phyloP scores from a whole-genome alignment of 306 rosid genomes.

The Trifolium subterraneum region DNA sequence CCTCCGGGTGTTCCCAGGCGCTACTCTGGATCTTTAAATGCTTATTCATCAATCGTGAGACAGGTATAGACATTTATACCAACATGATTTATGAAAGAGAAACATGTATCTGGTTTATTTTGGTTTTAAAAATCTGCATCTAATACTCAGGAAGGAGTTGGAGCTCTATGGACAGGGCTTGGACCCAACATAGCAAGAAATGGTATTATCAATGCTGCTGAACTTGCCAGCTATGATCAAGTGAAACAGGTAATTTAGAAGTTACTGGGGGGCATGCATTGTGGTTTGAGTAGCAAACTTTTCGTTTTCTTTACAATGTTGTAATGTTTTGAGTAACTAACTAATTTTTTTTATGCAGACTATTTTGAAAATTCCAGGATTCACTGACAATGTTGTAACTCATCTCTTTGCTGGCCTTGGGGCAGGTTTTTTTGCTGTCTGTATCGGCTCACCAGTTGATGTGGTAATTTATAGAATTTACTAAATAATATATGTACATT shows the following conservation, averaged over 20 bases:
- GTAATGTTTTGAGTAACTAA: slow-evolving; percentile 7
- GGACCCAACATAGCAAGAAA: slow-evolving; percentile 98
- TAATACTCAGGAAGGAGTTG: slow-evolving; percentile 76
- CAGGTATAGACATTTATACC: slow-evolving; percentile 62
- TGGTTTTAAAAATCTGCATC: slow-evolving; percentile 27
- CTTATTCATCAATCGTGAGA: slow-evolving; percentile 86
- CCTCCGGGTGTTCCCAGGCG: slow-evolving; percentile 95
- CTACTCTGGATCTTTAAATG: slow-evolving; percentile 91
- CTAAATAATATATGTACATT: too few species aligned
- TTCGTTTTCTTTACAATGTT: slow-evolving; percentile 1
- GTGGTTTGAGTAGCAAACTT: neutral
- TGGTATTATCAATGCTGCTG: slow-evolving; percentile 96
- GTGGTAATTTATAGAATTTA: slow-evolving; percentile 65
- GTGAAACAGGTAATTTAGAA: slow-evolving; percentile 73
- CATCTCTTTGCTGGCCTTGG: slow-evolving; percentile 96
- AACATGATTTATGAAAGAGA: slow-evolving; percentile 16
- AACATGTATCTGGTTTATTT: slow-evolving; percentile 2
- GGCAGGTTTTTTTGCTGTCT: slow-evolving; percentile 96
- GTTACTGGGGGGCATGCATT: slow-evolving; percentile 19
- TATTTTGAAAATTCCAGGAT: slow-evolving; percentile 95
- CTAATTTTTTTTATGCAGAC: slow-evolving; percentile 60
- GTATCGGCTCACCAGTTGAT: slow-evolving; percentile 98
- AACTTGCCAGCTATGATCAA: slow-evolving; percentile 97
- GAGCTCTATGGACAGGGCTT: slow-evolving; percentile 94
- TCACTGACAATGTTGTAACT: slow-evolving; percentile 85